phyloP scores from a whole-genome alignment of 495 filamentous ascomycete genomes.

The Neurospora hispaniola region DNA sequence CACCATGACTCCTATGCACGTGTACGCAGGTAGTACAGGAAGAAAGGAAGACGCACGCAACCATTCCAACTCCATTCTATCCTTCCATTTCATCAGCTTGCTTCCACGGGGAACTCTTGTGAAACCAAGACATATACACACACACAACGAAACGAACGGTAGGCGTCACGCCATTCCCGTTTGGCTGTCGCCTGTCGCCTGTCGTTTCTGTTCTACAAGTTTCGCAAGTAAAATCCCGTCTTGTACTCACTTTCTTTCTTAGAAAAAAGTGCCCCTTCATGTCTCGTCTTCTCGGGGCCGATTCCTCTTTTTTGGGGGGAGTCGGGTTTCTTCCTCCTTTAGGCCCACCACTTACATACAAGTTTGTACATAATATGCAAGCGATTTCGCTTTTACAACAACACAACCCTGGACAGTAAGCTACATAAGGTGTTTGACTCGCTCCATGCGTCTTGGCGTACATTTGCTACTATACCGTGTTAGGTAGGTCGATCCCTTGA shows the following conservation, averaged over 20 bases:
- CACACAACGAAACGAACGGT: background rate
- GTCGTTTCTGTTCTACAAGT: background rate
- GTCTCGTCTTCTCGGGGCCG: background rate
- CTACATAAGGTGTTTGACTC: background rate
- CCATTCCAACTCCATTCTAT: background rate
- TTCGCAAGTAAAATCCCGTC: background rate
- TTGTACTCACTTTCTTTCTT: background rate
- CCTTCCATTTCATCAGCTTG: background rate
- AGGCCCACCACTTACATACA: no score
- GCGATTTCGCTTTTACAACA: background rate
- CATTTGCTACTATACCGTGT: background rate
- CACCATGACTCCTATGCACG: background rate
- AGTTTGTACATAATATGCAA: background rate
- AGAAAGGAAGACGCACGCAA: background rate
- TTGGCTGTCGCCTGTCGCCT: background rate
- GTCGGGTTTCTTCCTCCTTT: no score
- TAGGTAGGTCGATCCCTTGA: background rate
- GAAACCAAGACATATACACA: background rate
- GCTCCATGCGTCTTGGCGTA: background rate
- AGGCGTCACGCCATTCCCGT: background rate
- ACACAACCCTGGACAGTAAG: background rate
- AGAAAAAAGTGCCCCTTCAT: no score
- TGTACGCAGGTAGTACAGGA: background rate
- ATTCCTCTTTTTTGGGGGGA: background rate
- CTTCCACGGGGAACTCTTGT: background rate